Evolutionary conservation across 441 rosid genomes (phyloP).

Genomic region (Metrosideros polymorpha): DNA sequence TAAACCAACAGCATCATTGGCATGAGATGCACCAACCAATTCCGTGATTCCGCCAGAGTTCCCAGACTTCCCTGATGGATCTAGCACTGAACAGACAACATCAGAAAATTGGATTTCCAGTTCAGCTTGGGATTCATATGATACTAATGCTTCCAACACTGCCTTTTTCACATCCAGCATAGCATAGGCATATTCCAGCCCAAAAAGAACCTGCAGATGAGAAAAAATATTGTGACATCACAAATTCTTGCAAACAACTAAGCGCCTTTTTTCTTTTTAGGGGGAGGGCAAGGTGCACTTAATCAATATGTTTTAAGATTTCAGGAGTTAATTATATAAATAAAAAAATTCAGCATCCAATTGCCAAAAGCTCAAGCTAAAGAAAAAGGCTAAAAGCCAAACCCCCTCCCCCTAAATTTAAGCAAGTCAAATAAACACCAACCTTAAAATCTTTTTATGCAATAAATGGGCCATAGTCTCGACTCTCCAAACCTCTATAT

Average conservation of each 20-base stretch:
- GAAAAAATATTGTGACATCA: neutral
- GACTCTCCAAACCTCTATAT: neutral
- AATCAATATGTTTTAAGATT: neutral
- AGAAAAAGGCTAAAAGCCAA: neutral
- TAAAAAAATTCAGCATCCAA: neutral
- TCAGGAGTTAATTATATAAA: neutral
- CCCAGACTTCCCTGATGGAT: slow-evolving; percentile 33
- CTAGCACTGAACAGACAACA: slow-evolving; percentile 37
- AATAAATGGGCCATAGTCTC: neutral
- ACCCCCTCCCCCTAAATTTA: neutral
- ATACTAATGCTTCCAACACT: slow-evolving; percentile 18
- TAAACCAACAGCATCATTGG: slow-evolving; percentile 13
- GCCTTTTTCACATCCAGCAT: slow-evolving; percentile 42
- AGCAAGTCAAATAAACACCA: neutral
- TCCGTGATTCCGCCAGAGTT: slow-evolving; percentile 13
- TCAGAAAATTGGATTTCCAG: slow-evolving; percentile 35
- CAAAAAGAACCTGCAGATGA: slow-evolving; percentile 59
- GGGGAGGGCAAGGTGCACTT: neutral
- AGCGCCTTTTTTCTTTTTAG: neutral
- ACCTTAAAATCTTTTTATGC: neutral
- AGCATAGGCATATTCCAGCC: slow-evolving; percentile 72
- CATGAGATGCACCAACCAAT: slow-evolving; percentile 3
- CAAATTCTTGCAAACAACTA: neutral
- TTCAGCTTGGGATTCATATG: slow-evolving; percentile 5
- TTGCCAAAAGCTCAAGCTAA: neutral